phyloP scores from a whole-genome alignment of 306 rosid genomes.

The Myrica gale region DNA sequence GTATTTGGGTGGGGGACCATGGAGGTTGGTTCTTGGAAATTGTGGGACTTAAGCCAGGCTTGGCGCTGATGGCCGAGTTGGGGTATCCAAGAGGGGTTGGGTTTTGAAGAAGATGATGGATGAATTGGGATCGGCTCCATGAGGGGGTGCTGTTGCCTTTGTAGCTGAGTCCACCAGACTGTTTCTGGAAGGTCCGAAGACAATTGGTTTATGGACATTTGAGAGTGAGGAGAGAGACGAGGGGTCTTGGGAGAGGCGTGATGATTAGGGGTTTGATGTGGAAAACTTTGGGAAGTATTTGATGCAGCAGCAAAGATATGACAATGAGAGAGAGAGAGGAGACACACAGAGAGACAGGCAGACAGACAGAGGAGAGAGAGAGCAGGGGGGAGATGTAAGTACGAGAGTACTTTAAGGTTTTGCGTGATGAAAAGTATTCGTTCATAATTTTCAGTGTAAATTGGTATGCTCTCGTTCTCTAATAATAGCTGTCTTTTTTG shows the following conservation, averaged over 20 bases:
- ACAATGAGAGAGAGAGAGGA: conserved; percentile 42
- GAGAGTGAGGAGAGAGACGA: conserved; percentile 3
- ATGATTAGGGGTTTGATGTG: conserved; percentile 59
- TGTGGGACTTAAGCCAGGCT: conserved; percentile 11
- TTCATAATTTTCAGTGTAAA: conserved; percentile 43
- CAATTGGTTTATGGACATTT: conserved; percentile 57
- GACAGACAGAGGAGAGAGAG: not conserved
- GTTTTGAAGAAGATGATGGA: conserved; percentile 12
- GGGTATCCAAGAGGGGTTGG: conserved; percentile 26
- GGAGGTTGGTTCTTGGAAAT: conserved; percentile 3
- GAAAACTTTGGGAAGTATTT: conserved; percentile 58
- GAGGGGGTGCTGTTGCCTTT: conserved; percentile 22
- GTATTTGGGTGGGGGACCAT: not conserved
- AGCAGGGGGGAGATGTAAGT: conserved; percentile 20
- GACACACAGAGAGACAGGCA: not conserved
- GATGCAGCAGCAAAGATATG: conserved; percentile 51
- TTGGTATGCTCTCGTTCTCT: not conserved
- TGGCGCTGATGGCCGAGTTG: conserved; percentile 21
- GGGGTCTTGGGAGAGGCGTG: conserved; percentile 38
- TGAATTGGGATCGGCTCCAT: conserved; percentile 31
- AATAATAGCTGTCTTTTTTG: not conserved
- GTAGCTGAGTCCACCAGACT: conserved; percentile 41
- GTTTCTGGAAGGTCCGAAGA: conserved; percentile 52
- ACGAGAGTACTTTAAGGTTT: conserved; percentile 53
- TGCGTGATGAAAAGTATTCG: conserved; percentile 43